Conservation (phyloP, 2,329 filamentous ascomycete genomes). For the Chaetomium sp. region DNA sequence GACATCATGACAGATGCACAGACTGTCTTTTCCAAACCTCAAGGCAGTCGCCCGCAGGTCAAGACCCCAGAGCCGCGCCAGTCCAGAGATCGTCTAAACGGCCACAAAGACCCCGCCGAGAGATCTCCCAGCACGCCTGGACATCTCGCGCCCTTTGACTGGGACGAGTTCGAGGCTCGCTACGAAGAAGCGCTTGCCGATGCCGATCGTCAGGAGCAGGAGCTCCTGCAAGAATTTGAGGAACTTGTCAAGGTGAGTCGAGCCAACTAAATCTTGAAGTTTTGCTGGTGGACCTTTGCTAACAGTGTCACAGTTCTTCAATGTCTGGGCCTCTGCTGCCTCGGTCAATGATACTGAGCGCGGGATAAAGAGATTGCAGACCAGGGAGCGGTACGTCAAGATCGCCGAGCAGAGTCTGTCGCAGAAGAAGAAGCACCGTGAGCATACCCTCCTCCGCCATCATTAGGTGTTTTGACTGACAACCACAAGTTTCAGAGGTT, state of each 20-base stretch:
- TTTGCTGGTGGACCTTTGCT: neutral
- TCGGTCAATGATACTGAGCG: constrained; percentile 73
- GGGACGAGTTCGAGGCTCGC: constrained; percentile 71
- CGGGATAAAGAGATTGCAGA: constrained; percentile 77
- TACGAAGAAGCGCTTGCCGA: constrained; percentile 68
- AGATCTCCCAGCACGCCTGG: constrained; percentile 54
- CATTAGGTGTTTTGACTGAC: constrained; percentile 28
- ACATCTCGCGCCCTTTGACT: constrained; percentile 64
- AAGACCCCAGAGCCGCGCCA: constrained; percentile 36
- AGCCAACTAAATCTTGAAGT: neutral
- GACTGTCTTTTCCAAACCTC: constrained; percentile 21
- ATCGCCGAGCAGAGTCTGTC: constrained; percentile 71
- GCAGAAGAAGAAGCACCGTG: constrained; percentile 79
- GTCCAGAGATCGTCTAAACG: constrained; percentile 34
- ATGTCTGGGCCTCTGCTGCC: constrained; percentile 74
- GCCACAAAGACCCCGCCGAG: constrained; percentile 31
- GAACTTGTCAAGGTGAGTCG: constrained; percentile 62
- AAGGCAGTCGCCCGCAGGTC: constrained; percentile 29
- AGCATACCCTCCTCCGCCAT: constrained; percentile 40
- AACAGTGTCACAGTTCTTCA: constrained; percentile 65
- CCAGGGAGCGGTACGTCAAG: constrained; percentile 74
- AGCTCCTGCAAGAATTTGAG: constrained; percentile 68
- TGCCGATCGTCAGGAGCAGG: constrained; percentile 64
- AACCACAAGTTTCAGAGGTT: constrained; percentile 53
- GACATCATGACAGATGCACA: constrained; percentile 29